These are phyloP conservation scores for Rhizopus sp. DNA, from an alignment of 371 early-diverging fungal genomes.

Conservation along the genomic window DNA sequence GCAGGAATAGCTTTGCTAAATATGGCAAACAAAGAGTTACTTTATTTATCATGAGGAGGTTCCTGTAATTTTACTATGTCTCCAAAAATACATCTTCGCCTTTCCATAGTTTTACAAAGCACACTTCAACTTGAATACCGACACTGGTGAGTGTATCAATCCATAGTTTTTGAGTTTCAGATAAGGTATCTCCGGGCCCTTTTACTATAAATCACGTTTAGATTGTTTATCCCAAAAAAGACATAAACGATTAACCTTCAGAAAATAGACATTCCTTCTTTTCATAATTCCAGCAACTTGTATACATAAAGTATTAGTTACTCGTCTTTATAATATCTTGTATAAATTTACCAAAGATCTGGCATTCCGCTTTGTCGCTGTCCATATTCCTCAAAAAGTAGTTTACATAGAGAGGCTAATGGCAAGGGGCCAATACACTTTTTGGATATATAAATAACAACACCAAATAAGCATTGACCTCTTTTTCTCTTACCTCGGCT, in stretches of 20 bases:
- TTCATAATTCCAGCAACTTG: slow-evolving; percentile 63
- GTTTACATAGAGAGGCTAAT: slow-evolving; percentile 56
- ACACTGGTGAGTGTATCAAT: slow-evolving; percentile 61
- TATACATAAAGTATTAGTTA: background rate
- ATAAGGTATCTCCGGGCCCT: slow-evolving; percentile 74
- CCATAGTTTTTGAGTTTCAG: slow-evolving; percentile 77
- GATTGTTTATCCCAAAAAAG: slow-evolving; percentile 53
- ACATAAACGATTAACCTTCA: slow-evolving; percentile 49
- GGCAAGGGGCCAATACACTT: slow-evolving; percentile 63
- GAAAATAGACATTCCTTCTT: slow-evolving; percentile 63
- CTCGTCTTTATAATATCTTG: background rate
- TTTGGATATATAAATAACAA: background rate
- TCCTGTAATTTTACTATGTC: background rate
- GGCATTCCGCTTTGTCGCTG: slow-evolving; percentile 71
- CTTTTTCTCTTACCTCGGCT: slow-evolving; percentile 49
- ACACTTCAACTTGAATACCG: slow-evolving; percentile 66
- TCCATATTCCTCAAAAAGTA: slow-evolving; percentile 66
- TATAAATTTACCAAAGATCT: slow-evolving; percentile 59
- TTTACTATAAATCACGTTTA: slow-evolving; percentile 55
- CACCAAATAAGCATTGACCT: background rate
- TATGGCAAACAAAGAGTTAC: too few relatives aligned
- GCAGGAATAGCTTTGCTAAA: too few relatives aligned
- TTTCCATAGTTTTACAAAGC: slow-evolving; percentile 58
- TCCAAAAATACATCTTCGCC: slow-evolving; percentile 46
- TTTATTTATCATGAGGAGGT: too few relatives aligned